Percentiles rank a stretch among this genome's conserved stretches.
Evolutionary conservation across 495 filamentous ascomycete genomes (phyloP).

Genomic region (Aspergillus diversus): DNA sequence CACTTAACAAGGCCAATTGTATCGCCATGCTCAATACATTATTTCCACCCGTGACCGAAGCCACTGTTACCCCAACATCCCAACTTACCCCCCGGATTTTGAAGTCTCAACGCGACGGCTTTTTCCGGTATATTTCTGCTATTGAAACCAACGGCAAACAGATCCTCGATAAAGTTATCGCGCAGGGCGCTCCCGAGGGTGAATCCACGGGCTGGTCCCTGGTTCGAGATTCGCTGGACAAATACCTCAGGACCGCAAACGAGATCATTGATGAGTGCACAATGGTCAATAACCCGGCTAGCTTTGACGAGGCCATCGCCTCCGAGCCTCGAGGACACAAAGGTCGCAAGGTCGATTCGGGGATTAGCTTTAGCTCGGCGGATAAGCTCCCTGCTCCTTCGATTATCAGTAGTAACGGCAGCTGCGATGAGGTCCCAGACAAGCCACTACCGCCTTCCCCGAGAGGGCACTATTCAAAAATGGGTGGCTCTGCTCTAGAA

Average conservation of each 20-base stretch:
- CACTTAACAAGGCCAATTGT: slow-evolving; percentile 70
- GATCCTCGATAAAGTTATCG: slow-evolving; percentile 59
- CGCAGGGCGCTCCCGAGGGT: slow-evolving; percentile 52
- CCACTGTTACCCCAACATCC: slow-evolving; percentile 53
- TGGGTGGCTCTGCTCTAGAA: slow-evolving; percentile 57
- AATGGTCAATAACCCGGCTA: slow-evolving; percentile 50
- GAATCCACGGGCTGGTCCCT: slow-evolving; percentile 61
- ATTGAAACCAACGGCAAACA: slow-evolving; percentile 61
- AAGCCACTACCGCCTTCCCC: slow-evolving; percentile 54
- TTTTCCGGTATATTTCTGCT: slow-evolving; percentile 66
- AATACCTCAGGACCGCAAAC: slow-evolving; percentile 63
- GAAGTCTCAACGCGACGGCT: slow-evolving; percentile 61
- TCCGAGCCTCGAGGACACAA: slow-evolving; percentile 38
- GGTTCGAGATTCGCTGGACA: slow-evolving; percentile 57
- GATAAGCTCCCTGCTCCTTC: slow-evolving; percentile 34
- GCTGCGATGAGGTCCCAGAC: slow-evolving; percentile 35
- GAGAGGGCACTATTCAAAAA: slow-evolving; percentile 30
- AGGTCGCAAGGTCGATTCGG: slow-evolving; percentile 64
- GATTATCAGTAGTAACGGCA: slow-evolving; percentile 37
- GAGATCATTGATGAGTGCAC: slow-evolving; percentile 64
- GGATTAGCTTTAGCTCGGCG: slow-evolving; percentile 59
- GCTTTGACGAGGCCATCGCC: slow-evolving; percentile 41
- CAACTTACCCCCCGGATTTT: slow-evolving; percentile 59
- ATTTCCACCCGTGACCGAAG: slow-evolving; percentile 60
- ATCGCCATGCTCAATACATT: slow-evolving; percentile 78